phyloP scores from a whole-genome alignment of 495 filamentous ascomycete genomes.

The Trypethelium eluteriae region DNA sequence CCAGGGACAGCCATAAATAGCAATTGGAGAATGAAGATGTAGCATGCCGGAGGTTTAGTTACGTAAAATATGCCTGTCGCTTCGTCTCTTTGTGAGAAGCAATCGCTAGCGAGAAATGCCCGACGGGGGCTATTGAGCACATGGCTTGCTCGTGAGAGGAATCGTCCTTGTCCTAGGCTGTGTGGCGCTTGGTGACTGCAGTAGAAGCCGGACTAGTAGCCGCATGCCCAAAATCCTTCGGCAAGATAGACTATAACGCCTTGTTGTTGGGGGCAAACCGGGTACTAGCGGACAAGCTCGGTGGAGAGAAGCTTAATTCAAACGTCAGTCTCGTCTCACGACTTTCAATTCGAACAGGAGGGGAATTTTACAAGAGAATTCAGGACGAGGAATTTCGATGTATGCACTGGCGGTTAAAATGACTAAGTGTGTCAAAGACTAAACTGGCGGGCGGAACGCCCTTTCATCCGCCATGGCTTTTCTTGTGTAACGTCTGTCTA shows the following conservation, averaged over 20 bases:
- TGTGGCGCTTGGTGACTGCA: not conserved
- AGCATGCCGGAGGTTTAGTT: not conserved
- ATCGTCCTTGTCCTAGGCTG: not conserved
- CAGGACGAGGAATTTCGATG: too few relatives aligned
- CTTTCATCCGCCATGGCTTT: not conserved
- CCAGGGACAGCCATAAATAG: not conserved
- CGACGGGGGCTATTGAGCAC: not conserved
- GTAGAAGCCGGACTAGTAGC: not conserved
- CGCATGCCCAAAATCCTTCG: not conserved
- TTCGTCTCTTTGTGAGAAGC: not conserved
- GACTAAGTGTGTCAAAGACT: not conserved
- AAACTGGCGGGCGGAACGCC: not conserved
- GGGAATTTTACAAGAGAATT: too few relatives aligned
- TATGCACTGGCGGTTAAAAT: not conserved
- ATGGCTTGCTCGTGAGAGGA: conserved; percentile 5
- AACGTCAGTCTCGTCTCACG: not conserved
- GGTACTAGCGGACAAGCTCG: not conserved
- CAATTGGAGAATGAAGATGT: not conserved
- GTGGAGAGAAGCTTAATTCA: not conserved
- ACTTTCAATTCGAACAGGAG: too few relatives aligned
- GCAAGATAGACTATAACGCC: not conserved
- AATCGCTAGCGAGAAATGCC: not conserved
- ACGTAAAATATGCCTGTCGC: conserved; percentile 1
- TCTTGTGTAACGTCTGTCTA: not conserved
- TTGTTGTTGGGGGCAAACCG: not conserved